Percentiles rank a stretch among this genome's conserved stretches.
Conservation (phyloP, 805 yeast genomes). For the Zygotorulaspora sp. region DNA sequence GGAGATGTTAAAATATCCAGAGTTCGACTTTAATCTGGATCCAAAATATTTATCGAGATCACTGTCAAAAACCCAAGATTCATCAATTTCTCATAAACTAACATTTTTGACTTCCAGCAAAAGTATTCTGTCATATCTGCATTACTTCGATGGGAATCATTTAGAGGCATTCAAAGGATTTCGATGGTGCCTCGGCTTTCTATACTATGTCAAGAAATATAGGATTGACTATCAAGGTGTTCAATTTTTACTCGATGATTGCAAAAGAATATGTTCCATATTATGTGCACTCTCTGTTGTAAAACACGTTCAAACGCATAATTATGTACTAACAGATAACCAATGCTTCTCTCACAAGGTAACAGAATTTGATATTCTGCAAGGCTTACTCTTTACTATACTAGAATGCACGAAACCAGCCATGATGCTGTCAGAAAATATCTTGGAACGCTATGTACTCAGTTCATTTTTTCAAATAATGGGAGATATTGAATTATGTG, state of each 20-base stretch:
- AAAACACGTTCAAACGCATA: constrained; percentile 5
- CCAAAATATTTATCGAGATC: constrained; percentile 18
- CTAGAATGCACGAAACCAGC: constrained; percentile 16
- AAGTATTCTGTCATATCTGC: constrained; percentile 8
- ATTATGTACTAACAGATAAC: neutral
- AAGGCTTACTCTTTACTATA: constrained; percentile 16
- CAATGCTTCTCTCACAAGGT: constrained; percentile 2
- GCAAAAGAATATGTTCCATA: constrained; percentile 15
- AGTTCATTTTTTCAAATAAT: constrained; percentile 17
- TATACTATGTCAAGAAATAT: constrained; percentile 12
- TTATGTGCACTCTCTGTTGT: constrained; percentile 16
- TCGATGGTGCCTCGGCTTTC: constrained; percentile 23
- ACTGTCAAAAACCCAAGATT: constrained; percentile 8
- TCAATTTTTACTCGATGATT: constrained; percentile 8
- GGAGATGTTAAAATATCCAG: constrained; percentile 18
- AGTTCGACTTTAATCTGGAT: constrained; percentile 21
- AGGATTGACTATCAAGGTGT: neutral
- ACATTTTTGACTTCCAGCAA: constrained; percentile 9
- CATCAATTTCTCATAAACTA: constrained; percentile 3
- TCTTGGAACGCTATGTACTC: constrained; percentile 8
- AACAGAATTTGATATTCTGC: constrained; percentile 11
- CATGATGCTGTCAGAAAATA: constrained; percentile 7
- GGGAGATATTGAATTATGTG: constrained; percentile 18
- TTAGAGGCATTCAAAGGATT: constrained; percentile 16
- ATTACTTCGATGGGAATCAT: constrained; percentile 12